phyloP scores from a whole-genome alignment of 306 rosid genomes.

The Medicago lupulina region DNA sequence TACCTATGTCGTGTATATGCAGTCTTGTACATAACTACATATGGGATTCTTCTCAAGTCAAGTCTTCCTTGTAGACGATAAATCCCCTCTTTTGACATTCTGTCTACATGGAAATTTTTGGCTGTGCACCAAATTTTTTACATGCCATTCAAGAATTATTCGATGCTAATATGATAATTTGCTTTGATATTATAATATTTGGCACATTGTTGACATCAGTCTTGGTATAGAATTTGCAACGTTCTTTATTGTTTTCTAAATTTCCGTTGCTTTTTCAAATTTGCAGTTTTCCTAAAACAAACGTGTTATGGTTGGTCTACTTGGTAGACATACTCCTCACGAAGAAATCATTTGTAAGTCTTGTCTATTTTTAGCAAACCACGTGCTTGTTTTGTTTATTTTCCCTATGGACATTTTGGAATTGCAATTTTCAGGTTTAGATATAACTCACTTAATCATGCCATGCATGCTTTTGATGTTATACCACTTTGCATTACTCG shows the following conservation, averaged over 20 bases:
- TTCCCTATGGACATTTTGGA: not conserved
- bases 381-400: conserved; percentile 15
- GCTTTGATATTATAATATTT: conserved; percentile 4
- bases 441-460: not conserved
- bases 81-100: conserved; percentile 19
- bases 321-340: conserved; percentile 78
- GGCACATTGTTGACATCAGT: conserved; percentile 5
- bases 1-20: not conserved
- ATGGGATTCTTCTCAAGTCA: not conserved
- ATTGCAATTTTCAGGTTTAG: conserved; percentile 14
- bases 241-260: conserved; percentile 23
- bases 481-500: not conserved
- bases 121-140: not conserved
- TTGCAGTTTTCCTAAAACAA: conserved; percentile 87
- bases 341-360: conserved; percentile 92
- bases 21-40: not conserved
- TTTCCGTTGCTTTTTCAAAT: conserved; percentile 38
- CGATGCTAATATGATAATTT: not conserved
- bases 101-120: not conserved
- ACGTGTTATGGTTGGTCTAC: conserved; percentile 87
- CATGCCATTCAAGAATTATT: conserved; percentile 11
- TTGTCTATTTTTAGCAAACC: conserved; percentile 37
- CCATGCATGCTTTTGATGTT: conserved; percentile 14
- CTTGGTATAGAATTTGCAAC: conserved; percentile 10
- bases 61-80: conserved; percentile 12